A percentile compares a stretch with the other conserved stretches of the same genome.
phyloP scores from a whole-genome alignment of 2,329 filamentous ascomycete genomes.

The Penicillium sp. region DNA sequence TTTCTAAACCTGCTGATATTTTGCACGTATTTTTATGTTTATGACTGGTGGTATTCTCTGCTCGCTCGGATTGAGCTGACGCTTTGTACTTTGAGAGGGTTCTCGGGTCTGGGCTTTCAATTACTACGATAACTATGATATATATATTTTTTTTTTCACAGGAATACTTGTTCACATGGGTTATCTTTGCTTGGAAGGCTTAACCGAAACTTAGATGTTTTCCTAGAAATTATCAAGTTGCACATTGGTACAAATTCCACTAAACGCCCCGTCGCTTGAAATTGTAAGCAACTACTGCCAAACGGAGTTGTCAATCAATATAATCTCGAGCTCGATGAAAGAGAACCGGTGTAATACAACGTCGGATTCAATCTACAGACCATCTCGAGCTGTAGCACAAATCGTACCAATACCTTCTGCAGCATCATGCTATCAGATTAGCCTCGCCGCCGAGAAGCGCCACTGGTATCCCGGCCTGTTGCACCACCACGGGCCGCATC shows the following conservation, averaged over 20 bases:
- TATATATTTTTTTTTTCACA: neutral
- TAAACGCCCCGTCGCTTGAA: neutral
- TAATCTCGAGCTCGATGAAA: neutral
- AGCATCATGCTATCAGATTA: slow-evolving; percentile 10
- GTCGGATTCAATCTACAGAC: neutral
- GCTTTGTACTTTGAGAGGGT: neutral
- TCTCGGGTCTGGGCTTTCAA: neutral
- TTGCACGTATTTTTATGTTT: neutral
- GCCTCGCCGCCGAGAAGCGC: slow-evolving; percentile 29
- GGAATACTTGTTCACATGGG: neutral
- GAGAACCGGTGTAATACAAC: neutral
- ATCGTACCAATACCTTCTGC: neutral
- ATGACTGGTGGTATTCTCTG: neutral
- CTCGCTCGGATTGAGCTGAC: neutral
- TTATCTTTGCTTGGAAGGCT: neutral
- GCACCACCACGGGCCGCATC: slow-evolving; percentile 20
- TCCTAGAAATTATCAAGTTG: neutral
- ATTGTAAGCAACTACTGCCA: neutral
- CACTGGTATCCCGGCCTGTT: slow-evolving; percentile 29
- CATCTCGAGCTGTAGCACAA: neutral
- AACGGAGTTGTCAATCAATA: neutral
- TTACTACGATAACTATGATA: neutral
- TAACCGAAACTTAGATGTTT: neutral
- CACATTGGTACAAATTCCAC: neutral
- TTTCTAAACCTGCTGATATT: slow-evolving; percentile 15